These are phyloP conservation scores for Avena eriantha DNA, from an alignment of 176 grass and related monocot species.

Conservation along the genomic window DNA sequence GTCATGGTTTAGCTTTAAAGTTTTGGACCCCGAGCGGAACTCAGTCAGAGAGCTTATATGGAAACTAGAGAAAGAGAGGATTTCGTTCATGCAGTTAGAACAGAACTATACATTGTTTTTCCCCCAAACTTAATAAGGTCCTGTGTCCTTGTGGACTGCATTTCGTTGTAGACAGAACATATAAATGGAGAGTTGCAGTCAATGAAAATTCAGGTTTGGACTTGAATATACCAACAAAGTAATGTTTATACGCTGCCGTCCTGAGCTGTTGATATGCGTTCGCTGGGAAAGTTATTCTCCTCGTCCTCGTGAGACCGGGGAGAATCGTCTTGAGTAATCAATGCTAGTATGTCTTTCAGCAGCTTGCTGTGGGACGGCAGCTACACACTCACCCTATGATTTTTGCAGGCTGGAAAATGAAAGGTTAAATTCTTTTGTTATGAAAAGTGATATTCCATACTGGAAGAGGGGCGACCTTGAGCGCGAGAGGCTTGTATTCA, in stretches of 20 bases:
- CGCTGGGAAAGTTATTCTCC: too few relatives aligned
- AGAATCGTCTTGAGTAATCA: too few relatives aligned
- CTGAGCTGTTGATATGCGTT: too few relatives aligned
- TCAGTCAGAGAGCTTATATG: conserved; percentile 47
- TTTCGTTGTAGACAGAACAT: conserved; percentile 58
- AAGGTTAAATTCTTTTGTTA: too few relatives aligned
- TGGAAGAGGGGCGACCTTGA: too few relatives aligned
- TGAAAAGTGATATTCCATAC: too few relatives aligned
- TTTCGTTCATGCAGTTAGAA: conserved; percentile 57
- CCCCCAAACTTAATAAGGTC: conserved; percentile 49
- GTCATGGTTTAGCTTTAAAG: conserved; percentile 46
- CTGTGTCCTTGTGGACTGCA: conserved; percentile 31
- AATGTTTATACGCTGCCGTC: neutral
- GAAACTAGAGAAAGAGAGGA: conserved; percentile 43
- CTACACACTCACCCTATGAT: too few relatives aligned
- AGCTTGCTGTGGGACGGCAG: too few relatives aligned
- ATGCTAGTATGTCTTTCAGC: too few relatives aligned
- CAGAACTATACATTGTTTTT: conserved; percentile 61
- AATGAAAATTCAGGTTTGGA: conserved; percentile 46
- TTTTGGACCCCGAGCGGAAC: conserved; percentile 48
- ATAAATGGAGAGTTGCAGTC: conserved; percentile 42
- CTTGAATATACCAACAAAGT: neutral
- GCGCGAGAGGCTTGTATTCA: too few relatives aligned
- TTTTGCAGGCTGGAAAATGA: too few relatives aligned
- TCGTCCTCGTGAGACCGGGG: too few relatives aligned